Evolutionary conservation across 1,284 basidiomycete species (phyloP), one percentile per base, ranked within the genome.

Genomic region (Wallemia ichthyophaga): DNA sequence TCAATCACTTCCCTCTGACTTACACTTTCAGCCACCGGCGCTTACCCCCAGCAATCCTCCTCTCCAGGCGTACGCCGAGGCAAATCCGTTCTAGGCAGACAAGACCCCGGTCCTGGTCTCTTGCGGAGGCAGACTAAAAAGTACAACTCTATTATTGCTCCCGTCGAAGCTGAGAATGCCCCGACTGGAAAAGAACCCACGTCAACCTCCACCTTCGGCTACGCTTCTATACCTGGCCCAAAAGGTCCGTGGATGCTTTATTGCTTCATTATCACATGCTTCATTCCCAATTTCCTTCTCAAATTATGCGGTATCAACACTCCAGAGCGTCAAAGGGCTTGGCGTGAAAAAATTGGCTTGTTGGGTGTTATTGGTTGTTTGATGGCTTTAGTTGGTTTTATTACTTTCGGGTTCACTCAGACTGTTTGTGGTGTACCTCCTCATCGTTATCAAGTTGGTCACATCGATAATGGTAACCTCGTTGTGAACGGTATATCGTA

Each of bases 341-440:
- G 91, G 86, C 77, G 94, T 62, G 92, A 98, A 72, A 99, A 99
- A 75, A 91, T 96, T 71, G 92, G 92, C 31, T 77, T 99, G 27
- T 73, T 99, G 60, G 73, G 75, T 63, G 77, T 96, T 70, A 86
- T 94, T 65, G 68, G 78, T 19, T 7, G 70, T 23, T 77, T 89
- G 64, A 96, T 98, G 92, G 82, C 83, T 24, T 77, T 75, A 57
- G 94, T 99, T 67, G 92, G 91, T 70, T 98, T 89, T 78, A 76
- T 99, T 68, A 98, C 92, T 1, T 99, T 99, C 71, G 92, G 94
- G n/a, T 99, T 99, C 74, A 96, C 91, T 2, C 79, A 89, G 67
- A 74, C 81, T 58, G 91, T 98, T 31, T 98, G 92, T 69, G 86
- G 88, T 33, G 82, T 74, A 54, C 83, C 85, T 23, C 76, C 82